A percentile compares a stretch with the other conserved stretches of the same genome.
Conservation (phyloP, 2,329 filamentous ascomycete species). For the Monilinia laxa region DNA sequence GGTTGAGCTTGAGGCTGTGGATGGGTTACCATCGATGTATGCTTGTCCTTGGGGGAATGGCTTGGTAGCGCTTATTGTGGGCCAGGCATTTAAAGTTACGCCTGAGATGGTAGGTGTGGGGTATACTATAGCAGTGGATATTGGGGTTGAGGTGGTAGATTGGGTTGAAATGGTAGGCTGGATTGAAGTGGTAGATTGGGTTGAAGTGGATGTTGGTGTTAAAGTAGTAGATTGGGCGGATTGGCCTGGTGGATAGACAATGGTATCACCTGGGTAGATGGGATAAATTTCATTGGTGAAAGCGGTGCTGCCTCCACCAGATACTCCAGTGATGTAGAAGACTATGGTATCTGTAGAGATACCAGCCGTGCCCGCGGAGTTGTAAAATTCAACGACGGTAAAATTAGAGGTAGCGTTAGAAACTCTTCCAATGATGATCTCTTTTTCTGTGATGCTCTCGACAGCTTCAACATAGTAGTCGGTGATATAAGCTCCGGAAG, state of each 20-base stretch:
- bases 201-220: too few relatives aligned
- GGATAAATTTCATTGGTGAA: constrained; percentile 11
- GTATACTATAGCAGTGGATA: neutral
- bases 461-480: constrained; percentile 18
- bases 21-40: constrained; percentile 5
- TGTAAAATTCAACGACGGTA: constrained; percentile 6
- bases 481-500: constrained; percentile 11
- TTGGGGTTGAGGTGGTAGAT: neutral
- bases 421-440: constrained; percentile 8
- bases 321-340: constrained; percentile 1
- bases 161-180: neutral
- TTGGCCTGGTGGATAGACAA: constrained; percentile 7
- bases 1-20: neutral
- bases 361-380: neutral
- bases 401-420: constrained; percentile 10
- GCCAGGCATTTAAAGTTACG: neutral
- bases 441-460: neutral
- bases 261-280: constrained; percentile 6
- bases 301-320: neutral
- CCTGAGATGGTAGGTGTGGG: neutral
- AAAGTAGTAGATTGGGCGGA: neutral
- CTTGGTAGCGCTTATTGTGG: neutral
- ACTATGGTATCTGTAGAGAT: neutral
- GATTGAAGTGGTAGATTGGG: too few relatives aligned
- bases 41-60: neutral